These are phyloP conservation scores for Streptanthus diversifolius DNA, from an alignment of 345 rosid species.

Conservation along the genomic window DNA sequence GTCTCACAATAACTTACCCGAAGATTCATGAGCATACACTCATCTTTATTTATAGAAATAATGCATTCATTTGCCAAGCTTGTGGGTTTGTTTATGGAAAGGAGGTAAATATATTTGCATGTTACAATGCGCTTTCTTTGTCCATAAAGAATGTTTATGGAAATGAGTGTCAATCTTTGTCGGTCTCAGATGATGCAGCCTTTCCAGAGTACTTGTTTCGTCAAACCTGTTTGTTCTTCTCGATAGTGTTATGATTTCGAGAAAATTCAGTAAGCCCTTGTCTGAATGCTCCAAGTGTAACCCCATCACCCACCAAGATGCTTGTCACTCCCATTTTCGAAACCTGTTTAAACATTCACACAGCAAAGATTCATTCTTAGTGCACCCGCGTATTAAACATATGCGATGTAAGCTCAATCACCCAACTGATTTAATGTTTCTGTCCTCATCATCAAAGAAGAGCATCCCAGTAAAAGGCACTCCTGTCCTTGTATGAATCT, in stretches of 20 bases:
- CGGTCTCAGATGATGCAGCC: constrained; percentile 42
- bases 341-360: constrained; percentile 41
- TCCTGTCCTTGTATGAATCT: constrained; percentile 60
- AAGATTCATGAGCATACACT: too few species aligned
- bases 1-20: too few species aligned
- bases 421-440: constrained; percentile 65
- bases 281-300: constrained; percentile 69
- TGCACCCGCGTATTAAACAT: too few species aligned
- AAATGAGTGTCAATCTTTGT: constrained; percentile 6
- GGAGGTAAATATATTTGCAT: too few species aligned
- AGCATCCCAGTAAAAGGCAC: constrained; percentile 69
- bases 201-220: constrained; percentile 49
- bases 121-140: too few species aligned
- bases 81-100: too few species aligned
- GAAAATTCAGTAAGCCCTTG: constrained; percentile 67
- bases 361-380: not conserved
- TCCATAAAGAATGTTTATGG: too few species aligned
- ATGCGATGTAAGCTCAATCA: not conserved
- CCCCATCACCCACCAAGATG: constrained; percentile 59
- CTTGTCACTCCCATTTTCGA: constrained; percentile 82
- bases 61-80: too few species aligned
- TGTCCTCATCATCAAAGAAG: constrained; percentile 75
- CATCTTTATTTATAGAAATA: too few species aligned
- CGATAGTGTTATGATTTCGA: constrained; percentile 40
- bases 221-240: constrained; percentile 73